These are phyloP conservation scores for Phytophthora pini DNA, from an alignment of 352 stramenopile species.

Conservation along the genomic window DNA sequence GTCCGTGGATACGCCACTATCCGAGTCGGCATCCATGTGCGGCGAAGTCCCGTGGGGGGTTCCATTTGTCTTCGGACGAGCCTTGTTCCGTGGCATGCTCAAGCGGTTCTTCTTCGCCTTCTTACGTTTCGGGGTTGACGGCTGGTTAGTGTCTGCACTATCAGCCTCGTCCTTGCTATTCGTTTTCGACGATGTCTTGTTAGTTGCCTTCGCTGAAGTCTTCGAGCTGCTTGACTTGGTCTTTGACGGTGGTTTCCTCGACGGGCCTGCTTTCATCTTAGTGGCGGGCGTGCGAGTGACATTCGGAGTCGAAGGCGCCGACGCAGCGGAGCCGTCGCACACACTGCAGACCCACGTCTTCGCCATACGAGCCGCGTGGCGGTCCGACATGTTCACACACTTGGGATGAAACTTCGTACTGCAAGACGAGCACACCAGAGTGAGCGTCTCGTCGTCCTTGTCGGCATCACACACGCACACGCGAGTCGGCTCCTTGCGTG, in stretches of 20 bases:
- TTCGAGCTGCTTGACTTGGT: constrained; percentile 23
- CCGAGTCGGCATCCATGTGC: constrained; percentile 46
- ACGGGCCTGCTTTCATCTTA: constrained; percentile 16
- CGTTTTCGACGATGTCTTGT: constrained; percentile 16
- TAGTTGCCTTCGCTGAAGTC: constrained; percentile 14
- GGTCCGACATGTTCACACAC: constrained; percentile 83
- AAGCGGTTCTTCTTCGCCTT: constrained; percentile 37
- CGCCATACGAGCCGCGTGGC: constrained; percentile 58
- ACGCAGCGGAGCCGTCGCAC: constrained; percentile 33
- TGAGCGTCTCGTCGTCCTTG: constrained; percentile 50
- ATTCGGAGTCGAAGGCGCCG: constrained; percentile 20
- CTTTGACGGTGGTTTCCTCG: constrained; percentile 19
- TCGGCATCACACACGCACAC: constrained; percentile 55
- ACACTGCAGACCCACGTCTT: constrained; percentile 51
- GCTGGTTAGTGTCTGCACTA: constrained; percentile 8
- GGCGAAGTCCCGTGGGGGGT: constrained; percentile 42
- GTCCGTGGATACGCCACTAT: constrained; percentile 44
- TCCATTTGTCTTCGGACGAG: constrained; percentile 25
- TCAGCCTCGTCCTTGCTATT: constrained; percentile 22
- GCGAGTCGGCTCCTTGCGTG: constrained; percentile 44
- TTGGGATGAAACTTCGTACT: constrained; percentile 77
- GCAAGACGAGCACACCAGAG: constrained; percentile 71
- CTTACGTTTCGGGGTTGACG: constrained; percentile 29
- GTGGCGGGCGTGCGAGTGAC: constrained; percentile 8
- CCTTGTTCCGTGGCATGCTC: constrained; percentile 41